Percentiles rank a stretch among this genome's conserved stretches.
These are phyloP conservation scores for Nannochloropsis gaditana DNA, from an alignment of 108 stramenopile genomes.

Conservation along the genomic window DNA sequence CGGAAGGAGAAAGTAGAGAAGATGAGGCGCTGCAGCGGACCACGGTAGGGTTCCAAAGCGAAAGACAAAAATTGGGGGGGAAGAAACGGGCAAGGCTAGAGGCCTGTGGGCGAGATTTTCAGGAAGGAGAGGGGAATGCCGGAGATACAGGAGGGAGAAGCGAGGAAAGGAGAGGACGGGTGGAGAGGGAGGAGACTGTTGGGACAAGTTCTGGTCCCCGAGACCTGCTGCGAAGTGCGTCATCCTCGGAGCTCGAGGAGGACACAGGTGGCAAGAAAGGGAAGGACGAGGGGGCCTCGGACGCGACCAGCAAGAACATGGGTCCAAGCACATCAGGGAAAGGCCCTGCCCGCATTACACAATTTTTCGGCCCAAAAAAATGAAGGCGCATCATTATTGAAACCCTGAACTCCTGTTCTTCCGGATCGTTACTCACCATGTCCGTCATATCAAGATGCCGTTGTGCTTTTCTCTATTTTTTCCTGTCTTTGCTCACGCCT, in stretches of 20 bases:
- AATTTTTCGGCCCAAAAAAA: background rate
- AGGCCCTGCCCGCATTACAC: background rate
- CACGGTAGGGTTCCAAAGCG: background rate
- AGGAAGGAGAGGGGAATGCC: background rate
- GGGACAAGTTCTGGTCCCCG: background rate
- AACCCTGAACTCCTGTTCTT: too few relatives aligned
- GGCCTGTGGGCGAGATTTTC: background rate
- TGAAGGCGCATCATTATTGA: too few relatives aligned
- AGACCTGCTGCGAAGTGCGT: background rate
- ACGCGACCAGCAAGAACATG: background rate
- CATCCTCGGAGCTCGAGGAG: background rate
- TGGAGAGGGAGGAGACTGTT: background rate
- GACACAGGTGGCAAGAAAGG: background rate
- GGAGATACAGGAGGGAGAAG: background rate
- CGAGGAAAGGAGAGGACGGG: background rate
- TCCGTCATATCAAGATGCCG: too few relatives aligned
- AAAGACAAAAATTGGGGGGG: too few relatives aligned
- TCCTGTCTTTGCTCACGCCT: too few relatives aligned
- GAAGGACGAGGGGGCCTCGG: constrained; percentile 4
- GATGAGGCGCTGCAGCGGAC: background rate
- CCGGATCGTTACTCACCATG: too few relatives aligned
- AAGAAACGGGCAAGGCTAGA: too few relatives aligned
- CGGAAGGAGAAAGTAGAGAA: background rate
- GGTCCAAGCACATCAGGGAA: background rate
- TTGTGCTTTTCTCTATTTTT: too few relatives aligned